Evolutionary conservation across 176 grass and related monocot genomes (phyloP).

Genomic region (Cenchrus purpureus): DNA sequence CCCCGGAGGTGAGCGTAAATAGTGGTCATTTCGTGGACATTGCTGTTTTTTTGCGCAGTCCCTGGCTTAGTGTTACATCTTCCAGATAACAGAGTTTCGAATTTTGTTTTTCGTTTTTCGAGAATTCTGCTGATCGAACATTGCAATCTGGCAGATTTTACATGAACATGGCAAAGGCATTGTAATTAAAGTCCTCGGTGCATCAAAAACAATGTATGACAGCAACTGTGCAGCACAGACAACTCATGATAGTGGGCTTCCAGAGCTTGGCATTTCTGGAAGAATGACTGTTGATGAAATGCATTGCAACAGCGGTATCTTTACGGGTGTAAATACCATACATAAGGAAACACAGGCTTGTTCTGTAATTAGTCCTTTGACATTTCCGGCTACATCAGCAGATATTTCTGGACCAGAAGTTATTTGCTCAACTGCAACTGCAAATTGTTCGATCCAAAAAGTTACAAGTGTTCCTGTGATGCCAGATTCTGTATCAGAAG

Average conservation of each 20-base stretch:
- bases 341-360: conserved; percentile 31
- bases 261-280: conserved; percentile 39
- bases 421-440: conserved; percentile 27
- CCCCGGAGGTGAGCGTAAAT: conserved; percentile 37
- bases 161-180: conserved; percentile 19
- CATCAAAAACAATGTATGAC: conserved; percentile 25
- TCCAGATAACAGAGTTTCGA: neutral
- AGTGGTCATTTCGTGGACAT: neutral
- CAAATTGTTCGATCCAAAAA: conserved; percentile 20
- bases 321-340: conserved; percentile 9
- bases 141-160: conserved; percentile 48
- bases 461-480: neutral
- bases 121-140: neutral
- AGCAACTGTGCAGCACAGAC: conserved; percentile 1
- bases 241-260: conserved; percentile 30
- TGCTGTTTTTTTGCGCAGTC: neutral
- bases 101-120: neutral
- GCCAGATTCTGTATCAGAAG: conserved; percentile 19
- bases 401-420: conserved; percentile 26
- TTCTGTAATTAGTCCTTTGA: conserved; percentile 38
- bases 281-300: conserved; percentile 30
- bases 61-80: neutral
- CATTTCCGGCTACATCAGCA: conserved; percentile 19
- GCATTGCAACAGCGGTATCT: conserved; percentile 3
- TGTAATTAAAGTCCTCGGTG: conserved; percentile 22